Evolutionary conservation across 1,139 yeast genomes (phyloP), one percentile per base, ranked within the genome.

Genomic region (Wickerhamomyces sp.): DNA sequence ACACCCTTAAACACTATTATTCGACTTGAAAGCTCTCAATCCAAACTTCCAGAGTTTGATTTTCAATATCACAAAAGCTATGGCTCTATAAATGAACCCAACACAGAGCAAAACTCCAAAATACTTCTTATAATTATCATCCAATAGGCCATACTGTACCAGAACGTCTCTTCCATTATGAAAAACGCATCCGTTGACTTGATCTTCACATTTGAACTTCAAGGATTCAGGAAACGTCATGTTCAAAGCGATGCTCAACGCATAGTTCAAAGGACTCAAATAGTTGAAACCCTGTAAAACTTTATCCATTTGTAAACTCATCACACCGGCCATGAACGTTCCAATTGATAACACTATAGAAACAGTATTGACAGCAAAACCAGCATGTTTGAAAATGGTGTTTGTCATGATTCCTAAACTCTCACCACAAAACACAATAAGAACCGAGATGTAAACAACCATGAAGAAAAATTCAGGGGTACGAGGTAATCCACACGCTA

Each of bases 291-390:
- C 95, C 46, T 69, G 67, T 50, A 86, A 68, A 36, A 87, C 76
- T 1, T 59, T 62, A 13, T 86, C 87, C 82, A 86, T 76, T 22
- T 79, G 68, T 45, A 85, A 62, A 0, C 95, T 82, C 79, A 87
- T 71, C 4, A 89, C 66, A 6, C 95, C 96, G 3, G 87, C 86
- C 93, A 87, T 83, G 49, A 83, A 75, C 16, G 83, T 73, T 4
- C 91, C 93, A 38, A 86, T 63, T 3, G 86, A 72, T 32, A 84
- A 59, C 19, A 82, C 55, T 10, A 77, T 71, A 0, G 89, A 72
- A 31, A 86, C 72, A 9, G 84, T 61, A 52, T 83, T 85, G 20
- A 84, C 77, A 0, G 93, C 94, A 47, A 86, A 72, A 0, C 95
- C 95, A 35, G 85, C 72, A 52, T 86, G 87, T 37, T 68, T 64